Percentiles rank a stretch among this genome's conserved stretches.
Evolutionary conservation across 345 rosid species (phyloP).

Genomic region (Sisymbrium altissimum): DNA sequence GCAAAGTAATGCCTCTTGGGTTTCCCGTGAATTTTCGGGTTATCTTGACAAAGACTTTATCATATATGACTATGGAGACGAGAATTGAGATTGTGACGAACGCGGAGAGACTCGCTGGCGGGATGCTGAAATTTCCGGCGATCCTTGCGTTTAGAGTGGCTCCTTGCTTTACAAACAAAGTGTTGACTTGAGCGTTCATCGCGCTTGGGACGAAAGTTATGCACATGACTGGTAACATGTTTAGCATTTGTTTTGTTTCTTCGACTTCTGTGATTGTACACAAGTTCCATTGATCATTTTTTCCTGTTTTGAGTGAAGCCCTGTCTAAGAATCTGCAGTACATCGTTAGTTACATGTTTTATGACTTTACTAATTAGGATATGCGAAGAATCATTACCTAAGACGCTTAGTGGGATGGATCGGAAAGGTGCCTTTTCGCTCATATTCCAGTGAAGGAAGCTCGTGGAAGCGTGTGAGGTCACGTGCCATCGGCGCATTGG

Average conservation of each 20-base stretch:
- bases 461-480: slow-evolving; percentile 54
- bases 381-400: slow-evolving; percentile 32
- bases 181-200: slow-evolving; percentile 66
- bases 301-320: slow-evolving; percentile 62
- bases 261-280: slow-evolving; percentile 90
- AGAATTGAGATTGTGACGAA: slow-evolving; percentile 70
- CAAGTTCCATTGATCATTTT: slow-evolving; percentile 49
- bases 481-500: slow-evolving; percentile 40
- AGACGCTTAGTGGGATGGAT: slow-evolving; percentile 57
- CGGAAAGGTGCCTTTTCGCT: slow-evolving; percentile 46
- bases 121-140: slow-evolving; percentile 50
- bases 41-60: slow-evolving; percentile 44
- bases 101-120: slow-evolving; percentile 59
- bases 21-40: slow-evolving; percentile 46
- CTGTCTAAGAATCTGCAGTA: slow-evolving; percentile 44
- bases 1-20: slow-evolving; percentile 69
- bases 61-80: slow-evolving; percentile 49
- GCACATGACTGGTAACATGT: slow-evolving; percentile 70
- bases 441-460: slow-evolving; percentile 52
- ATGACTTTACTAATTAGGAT: neutral
- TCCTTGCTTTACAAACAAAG: slow-evolving; percentile 88
- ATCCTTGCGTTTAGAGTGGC: slow-evolving; percentile 59
- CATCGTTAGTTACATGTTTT: neutral
- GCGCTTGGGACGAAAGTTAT: slow-evolving; percentile 76
- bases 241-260: slow-evolving; percentile 92